Percentiles rank a stretch among this genome's conserved stretches.
phyloP scores from a whole-genome alignment of 345 rosid genomes.

The Triadica sebifera region DNA sequence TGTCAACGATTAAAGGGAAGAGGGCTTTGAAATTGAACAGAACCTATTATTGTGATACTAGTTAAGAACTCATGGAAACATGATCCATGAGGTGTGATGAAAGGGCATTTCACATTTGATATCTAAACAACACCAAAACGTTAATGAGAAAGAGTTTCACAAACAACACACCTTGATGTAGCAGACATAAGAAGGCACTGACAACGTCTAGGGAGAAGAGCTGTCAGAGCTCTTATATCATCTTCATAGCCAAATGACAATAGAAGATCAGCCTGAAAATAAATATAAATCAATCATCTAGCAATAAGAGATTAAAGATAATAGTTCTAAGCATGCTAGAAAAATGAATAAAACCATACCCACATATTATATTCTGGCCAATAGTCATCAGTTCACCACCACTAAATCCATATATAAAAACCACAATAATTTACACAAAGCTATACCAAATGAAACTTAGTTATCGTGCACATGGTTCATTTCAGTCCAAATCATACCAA shows the following conservation, averaged over 20 bases:
- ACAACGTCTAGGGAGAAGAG: conserved; percentile 73
- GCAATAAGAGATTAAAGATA: background rate
- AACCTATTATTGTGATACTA: background rate
- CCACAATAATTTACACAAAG: background rate
- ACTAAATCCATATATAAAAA: background rate
- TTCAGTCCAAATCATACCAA: too few relatives aligned
- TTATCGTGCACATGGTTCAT: background rate
- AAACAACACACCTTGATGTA: conserved; percentile 66
- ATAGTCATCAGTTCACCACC: background rate
- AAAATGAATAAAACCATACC: background rate
- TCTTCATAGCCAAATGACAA: conserved; percentile 88
- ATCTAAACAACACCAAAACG: background rate
- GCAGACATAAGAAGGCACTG: conserved; percentile 98
- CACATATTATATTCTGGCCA: background rate
- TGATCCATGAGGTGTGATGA: background rate
- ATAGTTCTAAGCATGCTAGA: background rate
- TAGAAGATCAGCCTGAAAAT: conserved; percentile 91
- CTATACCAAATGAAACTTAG: background rate
- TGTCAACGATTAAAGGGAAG: background rate
- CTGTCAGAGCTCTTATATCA: conserved; percentile 76
- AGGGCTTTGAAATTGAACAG: background rate
- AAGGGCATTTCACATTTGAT: background rate
- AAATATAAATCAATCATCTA: conserved; percentile 28
- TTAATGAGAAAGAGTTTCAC: background rate
- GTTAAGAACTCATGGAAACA: background rate